phyloP scores from a whole-genome alignment of 2,329 filamentous ascomycete species.

The Diaporthe capsici region DNA sequence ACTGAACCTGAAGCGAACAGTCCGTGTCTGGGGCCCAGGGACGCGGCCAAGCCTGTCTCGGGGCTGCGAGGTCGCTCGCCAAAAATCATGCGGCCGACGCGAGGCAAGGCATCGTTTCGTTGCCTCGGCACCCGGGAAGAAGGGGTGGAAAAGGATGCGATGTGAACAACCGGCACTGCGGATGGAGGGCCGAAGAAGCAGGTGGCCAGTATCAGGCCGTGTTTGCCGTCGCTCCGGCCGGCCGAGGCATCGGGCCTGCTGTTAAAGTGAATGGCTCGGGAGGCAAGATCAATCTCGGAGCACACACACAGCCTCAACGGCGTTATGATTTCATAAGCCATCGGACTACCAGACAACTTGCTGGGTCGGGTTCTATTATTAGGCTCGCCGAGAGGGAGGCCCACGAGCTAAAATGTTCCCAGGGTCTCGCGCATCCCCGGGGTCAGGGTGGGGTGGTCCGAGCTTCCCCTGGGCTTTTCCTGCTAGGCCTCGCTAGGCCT shows the following conservation, averaged over 20 bases:
- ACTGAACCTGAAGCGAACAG: conserved; percentile 9
- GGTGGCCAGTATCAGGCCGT: conserved; percentile 31
- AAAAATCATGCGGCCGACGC: conserved; percentile 4
- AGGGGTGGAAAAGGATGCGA: neutral
- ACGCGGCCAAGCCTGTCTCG: conserved; percentile 22
- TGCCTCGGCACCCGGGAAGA: neutral
- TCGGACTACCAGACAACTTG: neutral
- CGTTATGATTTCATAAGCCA: conserved; percentile 1
- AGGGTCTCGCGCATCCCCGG: neutral
- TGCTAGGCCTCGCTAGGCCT: conserved; percentile 1
- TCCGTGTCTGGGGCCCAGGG: conserved; percentile 10
- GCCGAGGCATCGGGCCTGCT: conserved; percentile 22
- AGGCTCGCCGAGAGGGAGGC: conserved; percentile 18
- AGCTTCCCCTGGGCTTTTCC: conserved; percentile 2
- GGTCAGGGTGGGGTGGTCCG: conserved; percentile 7
- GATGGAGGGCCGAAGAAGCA: conserved; percentile 12
- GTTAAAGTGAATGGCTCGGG: neutral
- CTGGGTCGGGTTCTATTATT: conserved; percentile 14
- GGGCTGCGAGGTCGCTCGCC: conserved; percentile 5
- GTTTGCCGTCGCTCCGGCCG: conserved; percentile 11
- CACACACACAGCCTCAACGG: conserved; percentile 13
- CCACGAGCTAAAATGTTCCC: conserved; percentile 21
- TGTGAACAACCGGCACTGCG: neutral
- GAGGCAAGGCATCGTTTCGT: conserved; percentile 2
- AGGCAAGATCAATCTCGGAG: conserved; percentile 11